A percentile compares a stretch with the other conserved stretches of the same genome.
These are phyloP conservation scores for Cadophora sp. DNA, from an alignment of 2,329 filamentous ascomycete genomes.

Conservation along the genomic window DNA sequence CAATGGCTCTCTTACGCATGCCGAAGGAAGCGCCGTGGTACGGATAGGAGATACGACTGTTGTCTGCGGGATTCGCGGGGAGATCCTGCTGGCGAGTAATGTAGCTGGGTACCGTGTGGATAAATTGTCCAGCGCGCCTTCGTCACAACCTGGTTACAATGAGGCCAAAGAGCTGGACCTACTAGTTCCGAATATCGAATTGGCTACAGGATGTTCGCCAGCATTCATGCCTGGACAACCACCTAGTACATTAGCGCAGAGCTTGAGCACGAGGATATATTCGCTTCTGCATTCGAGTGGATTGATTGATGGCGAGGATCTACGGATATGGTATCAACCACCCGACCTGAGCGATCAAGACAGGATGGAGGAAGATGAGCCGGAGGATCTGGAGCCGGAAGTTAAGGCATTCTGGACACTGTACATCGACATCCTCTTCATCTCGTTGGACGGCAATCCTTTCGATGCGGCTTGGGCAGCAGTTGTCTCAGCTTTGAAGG, in stretches of 20 bases:
- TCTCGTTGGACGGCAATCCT: conserved; percentile 89
- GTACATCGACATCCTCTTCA: conserved; percentile 94
- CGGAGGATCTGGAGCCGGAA: conserved; percentile 50
- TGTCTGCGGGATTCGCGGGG: conserved; percentile 90
- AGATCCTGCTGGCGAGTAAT: conserved; percentile 78
- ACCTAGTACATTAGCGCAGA: conserved; percentile 81
- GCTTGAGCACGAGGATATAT: conserved; percentile 78
- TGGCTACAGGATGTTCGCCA: conserved; percentile 89
- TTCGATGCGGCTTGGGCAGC: conserved; percentile 92
- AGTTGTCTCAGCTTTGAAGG: conserved; percentile 78
- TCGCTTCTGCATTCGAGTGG: conserved; percentile 75
- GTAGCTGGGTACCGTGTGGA: conserved; percentile 69
- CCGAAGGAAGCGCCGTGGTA: conserved; percentile 88
- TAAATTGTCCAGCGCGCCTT: conserved; percentile 47
- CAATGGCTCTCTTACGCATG: conserved; percentile 83
- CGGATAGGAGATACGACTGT: conserved; percentile 89
- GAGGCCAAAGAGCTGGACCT: conserved; percentile 70
- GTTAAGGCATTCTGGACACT: conserved; percentile 93
- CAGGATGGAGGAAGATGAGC: conserved; percentile 47
- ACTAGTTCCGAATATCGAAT: conserved; percentile 90
- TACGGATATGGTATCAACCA: conserved; percentile 74
- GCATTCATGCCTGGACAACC: conserved; percentile 84
- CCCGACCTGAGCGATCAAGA: conserved; percentile 56
- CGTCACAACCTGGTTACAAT: conserved; percentile 44
- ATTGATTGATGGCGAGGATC: conserved; percentile 68